Conservation (phyloP, 2,329 filamentous ascomycete genomes). For the Talaromyces sp. region DNA sequence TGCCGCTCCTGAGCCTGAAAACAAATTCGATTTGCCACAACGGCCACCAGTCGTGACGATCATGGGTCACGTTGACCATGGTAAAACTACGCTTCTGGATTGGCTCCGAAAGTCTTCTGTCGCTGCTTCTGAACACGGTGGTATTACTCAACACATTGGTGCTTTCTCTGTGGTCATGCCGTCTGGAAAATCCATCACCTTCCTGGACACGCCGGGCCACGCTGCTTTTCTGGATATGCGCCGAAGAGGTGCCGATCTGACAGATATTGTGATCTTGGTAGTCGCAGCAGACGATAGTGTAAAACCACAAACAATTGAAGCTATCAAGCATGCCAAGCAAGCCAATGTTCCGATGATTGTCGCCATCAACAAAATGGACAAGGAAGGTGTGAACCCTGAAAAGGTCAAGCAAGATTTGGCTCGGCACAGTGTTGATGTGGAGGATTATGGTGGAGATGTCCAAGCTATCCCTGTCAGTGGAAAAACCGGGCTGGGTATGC, state of each 20-base stretch:
- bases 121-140: conserved; percentile 85
- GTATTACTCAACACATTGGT: conserved; percentile 97
- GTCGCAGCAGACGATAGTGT: conserved; percentile 97
- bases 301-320: conserved; percentile 94
- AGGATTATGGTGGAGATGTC: conserved; percentile 91
- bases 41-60: conserved; percentile 95
- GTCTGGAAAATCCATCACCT: conserved; percentile 85
- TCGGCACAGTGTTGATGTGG: conserved; percentile 79
- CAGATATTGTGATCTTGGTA: conserved; percentile 92
- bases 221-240: conserved; percentile 95
- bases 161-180: conserved; percentile 90
- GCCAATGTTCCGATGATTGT: conserved; percentile 94
- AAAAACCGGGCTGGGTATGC: conserved; percentile 89
- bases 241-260: conserved; percentile 89
- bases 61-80: conserved; percentile 98
- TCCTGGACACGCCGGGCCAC: conserved; percentile 94
- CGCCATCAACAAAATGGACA: conserved; percentile 96
- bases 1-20: conserved; percentile 64
- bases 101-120: conserved; percentile 90
- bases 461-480: conserved; percentile 89
- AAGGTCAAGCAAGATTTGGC: conserved; percentile 85
- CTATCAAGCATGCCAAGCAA: conserved; percentile 83
- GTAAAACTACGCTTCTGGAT: conserved; percentile 94
- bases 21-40: conserved; percentile 63
- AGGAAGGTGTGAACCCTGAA: conserved; percentile 73